Evolutionary conservation across 257 asterid species (phyloP), one percentile per base, ranked within the genome.

Genomic region (Solanum bulbocastanum): DNA sequence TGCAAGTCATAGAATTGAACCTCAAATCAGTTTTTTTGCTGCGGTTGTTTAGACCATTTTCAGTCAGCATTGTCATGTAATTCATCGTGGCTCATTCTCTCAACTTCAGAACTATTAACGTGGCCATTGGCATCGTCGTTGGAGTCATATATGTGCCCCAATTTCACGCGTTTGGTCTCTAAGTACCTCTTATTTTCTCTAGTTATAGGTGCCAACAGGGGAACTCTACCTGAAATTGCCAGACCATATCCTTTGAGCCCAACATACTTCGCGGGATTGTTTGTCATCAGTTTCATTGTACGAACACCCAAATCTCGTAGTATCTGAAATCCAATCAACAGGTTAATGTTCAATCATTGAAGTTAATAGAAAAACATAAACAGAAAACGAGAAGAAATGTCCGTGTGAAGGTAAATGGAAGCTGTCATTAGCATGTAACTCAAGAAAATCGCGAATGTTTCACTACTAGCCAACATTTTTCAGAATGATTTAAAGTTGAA

Each of bases 231-330:
- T 8, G 94, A 90, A 88, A 97, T 93, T 7, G 98, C 94, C 90
- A 97, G 87, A 25, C 99, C 99, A 44, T 97, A 97, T 27, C 99
- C 99, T 90, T 96, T 96, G 73, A 97, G 96, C 83, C 99, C 98
- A 14, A 88, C 89, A 91, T 96, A 97, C 92, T 96, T 97, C 10
- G 99, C 94, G 58, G 99, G 99, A 88, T 97, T 97, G 93, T 97
- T 97, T 14, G 99, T 97, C 99, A 97, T 95, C 92, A 97, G 90
- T 89, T 92, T 94, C 99, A 97, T 97, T 0, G 99, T 97, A 89
- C 95, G 89, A 37, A 97, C 99, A 8, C 99, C 99, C 82, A 97
- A 96, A 94, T 96, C 99, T 88, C 99, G 90, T 83, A 97, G 89
- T 25, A 97, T 97, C 99, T 96, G 93, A 46, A 82, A 82, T 82